Base-by-base conservation (phyloP, 2,329 filamentous ascomycete species). In the Teratosphaeria nubilosa region DNA sequence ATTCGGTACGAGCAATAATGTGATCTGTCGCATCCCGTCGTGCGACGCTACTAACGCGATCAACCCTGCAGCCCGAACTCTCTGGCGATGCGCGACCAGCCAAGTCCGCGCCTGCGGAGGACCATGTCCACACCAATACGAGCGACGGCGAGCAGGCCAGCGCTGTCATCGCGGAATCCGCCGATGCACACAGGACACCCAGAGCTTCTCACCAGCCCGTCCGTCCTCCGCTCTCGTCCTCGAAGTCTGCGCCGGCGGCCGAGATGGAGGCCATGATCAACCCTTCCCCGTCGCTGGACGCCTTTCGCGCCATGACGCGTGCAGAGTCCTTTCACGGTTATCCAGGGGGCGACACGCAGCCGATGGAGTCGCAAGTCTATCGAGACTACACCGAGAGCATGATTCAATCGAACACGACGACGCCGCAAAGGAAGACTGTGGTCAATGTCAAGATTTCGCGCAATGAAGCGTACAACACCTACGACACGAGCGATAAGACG, bases 361-460 rank as follows among this genome's bases (percentile, higher is more conserved):
- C 73, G 25, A 70, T 71, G 63, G 75, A 76, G 56, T 76, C 75
- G 56, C 77, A 79, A 62, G 73, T 78, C 52, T 75, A 76, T 64
- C 73, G 67, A 53, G 65, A 74, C 24, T 76, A 67, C 60, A 72
- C 69, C 13, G 75, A 74, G 51, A 75, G 72, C 48, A 68, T 68
- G 56, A 56, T 45, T 50, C 24, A 56, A 31, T 54, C 57, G 25
- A 37, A 53, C 20, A 62, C 54, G 13, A 60, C 55, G 4, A 65
- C 63, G 27, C 63, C 60, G 54, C 60, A 58, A 56, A 68, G 56
- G 57, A 69, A 59, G 59, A 55, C 54, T 25, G 55, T 58, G 6
- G 45, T 62, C 25, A 54, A 56, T 22, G 41, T 51, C 13, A 56
- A 54, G 31, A 54, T 51, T 11, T 58, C 48, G 27, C 55, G 52